Evolutionary conservation across 768 basidiomycete genomes (phyloP).

Genomic region (Trametes cinnabarina): DNA sequence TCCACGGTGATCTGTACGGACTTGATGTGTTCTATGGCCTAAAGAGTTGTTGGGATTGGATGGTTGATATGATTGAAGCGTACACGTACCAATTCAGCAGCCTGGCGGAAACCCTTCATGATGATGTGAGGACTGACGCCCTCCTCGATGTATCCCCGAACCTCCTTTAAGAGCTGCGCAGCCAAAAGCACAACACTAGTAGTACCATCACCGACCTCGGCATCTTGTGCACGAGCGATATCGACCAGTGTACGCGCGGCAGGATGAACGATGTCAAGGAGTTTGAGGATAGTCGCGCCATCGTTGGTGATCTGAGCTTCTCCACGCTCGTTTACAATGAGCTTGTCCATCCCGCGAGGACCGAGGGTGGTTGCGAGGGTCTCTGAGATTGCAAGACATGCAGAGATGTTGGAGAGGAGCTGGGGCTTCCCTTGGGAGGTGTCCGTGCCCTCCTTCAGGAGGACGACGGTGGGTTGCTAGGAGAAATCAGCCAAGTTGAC

Average conservation of each 20-base stretch:
- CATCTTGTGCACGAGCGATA: constrained; percentile 97
- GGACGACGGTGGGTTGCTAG: constrained; percentile 96
- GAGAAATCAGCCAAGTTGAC: background rate
- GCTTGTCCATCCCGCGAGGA: constrained; percentile 97
- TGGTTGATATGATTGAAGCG: background rate
- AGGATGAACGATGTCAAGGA: constrained; percentile 97
- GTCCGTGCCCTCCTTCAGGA: constrained; percentile 94
- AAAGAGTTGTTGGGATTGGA: constrained; percentile 3
- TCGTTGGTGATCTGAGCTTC: constrained; percentile 99
- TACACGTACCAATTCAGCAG: constrained; percentile 72
- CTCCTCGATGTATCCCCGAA: constrained; percentile 89
- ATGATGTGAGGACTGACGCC: constrained; percentile 97
- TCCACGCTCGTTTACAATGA: constrained; percentile 91
- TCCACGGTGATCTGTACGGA: constrained; percentile 89
- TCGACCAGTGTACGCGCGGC: constrained; percentile 98
- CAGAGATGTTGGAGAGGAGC: constrained; percentile 91
- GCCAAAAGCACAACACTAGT: constrained; percentile 95
- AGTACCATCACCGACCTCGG: constrained; percentile 97
- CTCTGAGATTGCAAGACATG: constrained; percentile 90
- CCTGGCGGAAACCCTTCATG: constrained; percentile 92
- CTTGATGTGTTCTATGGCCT: constrained; percentile 87
- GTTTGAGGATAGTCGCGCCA: constrained; percentile 96
- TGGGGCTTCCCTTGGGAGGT: constrained; percentile 93
- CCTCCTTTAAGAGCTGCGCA: constrained; percentile 91
- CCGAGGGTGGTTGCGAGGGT: constrained; percentile 95